These are phyloP conservation scores for Grigorovia humatica DNA, from an alignment of 805 yeast species.

Conservation along the genomic window DNA sequence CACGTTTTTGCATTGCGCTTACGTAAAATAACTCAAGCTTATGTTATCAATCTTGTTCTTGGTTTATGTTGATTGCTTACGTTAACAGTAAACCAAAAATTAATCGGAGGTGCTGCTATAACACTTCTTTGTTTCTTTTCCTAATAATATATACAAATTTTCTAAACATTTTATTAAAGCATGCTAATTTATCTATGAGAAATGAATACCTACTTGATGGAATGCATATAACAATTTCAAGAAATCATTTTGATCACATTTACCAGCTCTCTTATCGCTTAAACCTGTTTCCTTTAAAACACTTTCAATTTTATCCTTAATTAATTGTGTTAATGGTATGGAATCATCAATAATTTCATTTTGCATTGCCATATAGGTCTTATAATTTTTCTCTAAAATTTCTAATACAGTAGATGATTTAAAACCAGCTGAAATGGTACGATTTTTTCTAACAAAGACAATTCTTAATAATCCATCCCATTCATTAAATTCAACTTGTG, in stretches of 20 bases:
- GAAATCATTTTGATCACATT: conserved; percentile 92
- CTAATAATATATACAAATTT: too few relatives aligned
- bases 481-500: conserved; percentile 86
- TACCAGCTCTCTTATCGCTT: conserved; percentile 81
- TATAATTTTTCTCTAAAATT: conserved; percentile 80
- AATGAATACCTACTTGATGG: conserved; percentile 95
- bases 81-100: too few relatives aligned
- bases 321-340: conserved; percentile 32
- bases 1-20: too few relatives aligned
- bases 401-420: conserved; percentile 70
- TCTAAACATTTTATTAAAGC: too few relatives aligned
- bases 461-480: conserved; percentile 95
- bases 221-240: conserved; percentile 77
- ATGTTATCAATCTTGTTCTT: too few relatives aligned
- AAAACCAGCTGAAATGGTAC: conserved; percentile 88
- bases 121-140: too few relatives aligned
- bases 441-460: conserved; percentile 86
- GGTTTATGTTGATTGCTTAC: too few relatives aligned
- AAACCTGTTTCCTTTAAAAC: conserved; percentile 75
- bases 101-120: too few relatives aligned
- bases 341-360: conserved; percentile 36
- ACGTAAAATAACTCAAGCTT: too few relatives aligned
- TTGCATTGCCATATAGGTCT: conserved; percentile 52
- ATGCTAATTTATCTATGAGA: conserved; percentile 41
- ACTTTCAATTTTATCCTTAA: conserved; percentile 58